Evolutionary conservation across 441 rosid species (phyloP).

Genomic region (Capsella rubella): DNA sequence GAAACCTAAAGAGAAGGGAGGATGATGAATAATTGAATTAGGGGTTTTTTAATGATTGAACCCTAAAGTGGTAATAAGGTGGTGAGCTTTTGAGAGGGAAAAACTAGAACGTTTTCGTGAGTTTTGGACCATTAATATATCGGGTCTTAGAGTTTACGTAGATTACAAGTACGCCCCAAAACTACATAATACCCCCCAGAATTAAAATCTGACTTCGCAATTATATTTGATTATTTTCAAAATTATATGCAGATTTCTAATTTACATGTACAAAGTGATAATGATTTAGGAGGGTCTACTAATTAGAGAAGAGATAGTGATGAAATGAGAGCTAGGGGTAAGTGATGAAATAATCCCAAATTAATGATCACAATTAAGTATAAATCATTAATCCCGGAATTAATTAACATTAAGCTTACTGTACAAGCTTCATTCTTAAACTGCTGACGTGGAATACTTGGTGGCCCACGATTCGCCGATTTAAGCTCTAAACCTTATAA

Average conservation of each 20-base stretch:
- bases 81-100: conserved; percentile 39
- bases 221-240: background rate
- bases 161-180: background rate
- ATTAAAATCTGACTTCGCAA: background rate
- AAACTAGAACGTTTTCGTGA: conserved; percentile 24
- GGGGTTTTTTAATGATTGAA: conserved; percentile 15
- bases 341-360: background rate
- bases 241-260: background rate
- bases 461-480: background rate
- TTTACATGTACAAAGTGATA: background rate
- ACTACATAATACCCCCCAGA: background rate
- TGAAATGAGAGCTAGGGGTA: background rate
- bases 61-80: conserved; percentile 19
- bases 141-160: background rate
- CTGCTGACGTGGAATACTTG: conserved; percentile 13
- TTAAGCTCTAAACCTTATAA: background rate
- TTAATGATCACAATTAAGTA: background rate
- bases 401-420: conserved; percentile 9
- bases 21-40: background rate
- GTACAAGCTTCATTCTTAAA: background rate
- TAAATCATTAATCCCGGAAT: too few relatives aligned
- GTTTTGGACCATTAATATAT: conserved; percentile 22
- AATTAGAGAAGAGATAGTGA: background rate
- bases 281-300: background rate
- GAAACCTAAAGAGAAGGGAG: background rate